Evolutionary conservation across 75 land plant genomes (phyloP), one percentile per base, ranked within the genome.

Genomic region (Pinus albicaulis): DNA sequence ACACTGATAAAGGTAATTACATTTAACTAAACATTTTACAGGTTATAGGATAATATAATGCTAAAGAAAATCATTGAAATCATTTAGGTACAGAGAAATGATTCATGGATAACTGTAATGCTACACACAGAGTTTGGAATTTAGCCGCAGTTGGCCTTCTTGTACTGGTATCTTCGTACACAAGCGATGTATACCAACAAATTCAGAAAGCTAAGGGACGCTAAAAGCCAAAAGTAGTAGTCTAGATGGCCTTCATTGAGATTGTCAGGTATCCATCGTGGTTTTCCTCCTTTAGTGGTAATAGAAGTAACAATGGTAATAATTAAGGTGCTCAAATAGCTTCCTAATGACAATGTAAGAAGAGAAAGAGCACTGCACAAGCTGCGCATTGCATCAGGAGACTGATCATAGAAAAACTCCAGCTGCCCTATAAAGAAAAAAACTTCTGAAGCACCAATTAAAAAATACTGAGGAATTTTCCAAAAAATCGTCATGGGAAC

Each of bases 321-420:
- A 7, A 93, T 61, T 65, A 93, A 59, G 3, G 85, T 82, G 80
- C 96, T 93, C 82, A 91, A 58, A 65, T 93, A 93, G 66, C 79
- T 91, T 5, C 96, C 96, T 5, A 91, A 79, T n/a, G 96, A 81
- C 3, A 36, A 71, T 0, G 96, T 89, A n/a, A 86, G 83, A 56
- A 93, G 92, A 3, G 92, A 77, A 24, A 93, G 61, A 24, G 94
- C 96, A 19, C 88, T 85, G 76, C 86, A 81, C 80, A 91, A 22
- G 75, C 94, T 91, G 17, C 96, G 61, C 93, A 91, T 93, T 24
- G 92, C 94, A 78, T 93, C 96, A 7, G 95, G 94, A 10, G 95
- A 83, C 66, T 93, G 95, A 72, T 93, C 95, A 76, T 93, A 93
- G 77, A 93, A 93, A 77, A 93, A 93, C 78, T 93, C 95, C 44